phyloP scores from a whole-genome alignment of 495 filamentous ascomycete species.

The Oidiodendron maius region DNA sequence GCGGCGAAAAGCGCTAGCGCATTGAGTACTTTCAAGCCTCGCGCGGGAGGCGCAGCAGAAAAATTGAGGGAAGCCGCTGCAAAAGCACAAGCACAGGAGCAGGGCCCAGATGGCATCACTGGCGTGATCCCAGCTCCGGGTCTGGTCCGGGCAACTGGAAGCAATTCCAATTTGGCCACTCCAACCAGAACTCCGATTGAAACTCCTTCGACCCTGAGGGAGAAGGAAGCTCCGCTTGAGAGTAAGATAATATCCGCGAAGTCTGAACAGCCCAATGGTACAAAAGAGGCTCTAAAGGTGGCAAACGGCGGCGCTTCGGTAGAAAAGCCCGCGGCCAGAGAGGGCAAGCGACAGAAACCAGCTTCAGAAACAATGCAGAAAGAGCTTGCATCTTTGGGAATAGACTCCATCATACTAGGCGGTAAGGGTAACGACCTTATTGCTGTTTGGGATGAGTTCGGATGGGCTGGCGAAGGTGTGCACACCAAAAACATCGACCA shows the following conservation, averaged over 20 bases:
- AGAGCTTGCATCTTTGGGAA: conserved; percentile 70
- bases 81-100: conserved; percentile 39
- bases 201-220: conserved; percentile 23
- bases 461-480: conserved; percentile 75
- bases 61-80: conserved; percentile 46
- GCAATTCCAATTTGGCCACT: conserved; percentile 19
- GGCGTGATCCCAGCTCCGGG: conserved; percentile 73
- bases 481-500: conserved; percentile 71
- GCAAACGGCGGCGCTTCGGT: conserved; percentile 30
- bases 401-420: conserved; percentile 64
- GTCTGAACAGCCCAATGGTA: conserved; percentile 26
- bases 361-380: conserved; percentile 69
- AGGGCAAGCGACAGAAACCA: conserved; percentile 46
- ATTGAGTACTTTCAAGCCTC: conserved; percentile 68
- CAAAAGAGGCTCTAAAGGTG: conserved; percentile 26
- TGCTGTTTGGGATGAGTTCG: conserved; percentile 76
- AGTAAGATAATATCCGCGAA: conserved; percentile 41
- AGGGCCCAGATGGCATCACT: conserved; percentile 84
- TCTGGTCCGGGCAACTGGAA: conserved; percentile 9
- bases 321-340: conserved; percentile 19
- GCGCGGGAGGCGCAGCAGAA: conserved; percentile 75
- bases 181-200: conserved; percentile 18
- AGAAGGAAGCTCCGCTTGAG: conserved; percentile 32
- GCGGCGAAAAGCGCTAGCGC: conserved; percentile 69
- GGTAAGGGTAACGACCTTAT: conserved; percentile 62